phyloP scores from a whole-genome alignment of 192 early-diverging fungal species.

The Physocladia obscura region DNA sequence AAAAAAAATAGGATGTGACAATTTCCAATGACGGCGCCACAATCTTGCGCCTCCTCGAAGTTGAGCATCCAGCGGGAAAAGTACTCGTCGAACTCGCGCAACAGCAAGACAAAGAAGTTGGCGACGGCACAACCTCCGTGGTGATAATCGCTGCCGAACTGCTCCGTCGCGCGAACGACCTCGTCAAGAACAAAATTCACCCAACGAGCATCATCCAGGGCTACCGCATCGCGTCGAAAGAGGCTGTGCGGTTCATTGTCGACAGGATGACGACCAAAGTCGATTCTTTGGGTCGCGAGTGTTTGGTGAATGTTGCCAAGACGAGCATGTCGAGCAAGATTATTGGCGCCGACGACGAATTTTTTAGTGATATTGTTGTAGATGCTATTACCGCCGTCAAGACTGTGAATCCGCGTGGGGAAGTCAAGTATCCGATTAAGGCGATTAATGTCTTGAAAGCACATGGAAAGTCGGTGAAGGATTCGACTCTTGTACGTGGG shows the following conservation, averaged over 20 bases:
- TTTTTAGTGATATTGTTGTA: constrained; percentile 94
- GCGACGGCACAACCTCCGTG: constrained; percentile 98
- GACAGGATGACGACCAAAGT: constrained; percentile 95
- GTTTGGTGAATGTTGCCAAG: constrained; percentile 94
- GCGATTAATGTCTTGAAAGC: constrained; percentile 97
- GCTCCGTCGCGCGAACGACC: constrained; percentile 90
- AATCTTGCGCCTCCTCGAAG: constrained; percentile 93
- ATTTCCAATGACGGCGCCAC: constrained; percentile 99
- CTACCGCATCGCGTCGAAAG: constrained; percentile 93
- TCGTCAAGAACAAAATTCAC: constrained; percentile 99
- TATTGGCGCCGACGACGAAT: constrained; percentile 92
- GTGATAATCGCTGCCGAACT: constrained; percentile 99
- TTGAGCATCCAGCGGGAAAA: constrained; percentile 96
- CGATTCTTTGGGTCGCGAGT: constrained; percentile 87
- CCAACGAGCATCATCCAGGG: constrained; percentile 99
- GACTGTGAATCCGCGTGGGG: constrained; percentile 76
- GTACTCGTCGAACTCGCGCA: constrained; percentile 96
- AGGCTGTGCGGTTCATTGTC: constrained; percentile 96
- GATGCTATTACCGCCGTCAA: constrained; percentile 93
- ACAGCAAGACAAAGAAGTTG: constrained; percentile 99
- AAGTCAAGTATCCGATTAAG: constrained; percentile 92
- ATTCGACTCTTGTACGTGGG: constrained; percentile 85
- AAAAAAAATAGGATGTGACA: constrained; percentile 81
- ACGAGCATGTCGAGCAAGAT: constrained; percentile 98
- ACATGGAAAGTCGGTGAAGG: constrained; percentile 88